Evolutionary conservation across 2,329 filamentous ascomycete genomes (phyloP), one percentile per base, ranked within the genome.

Genomic region (Alternaria tenuissima): DNA sequence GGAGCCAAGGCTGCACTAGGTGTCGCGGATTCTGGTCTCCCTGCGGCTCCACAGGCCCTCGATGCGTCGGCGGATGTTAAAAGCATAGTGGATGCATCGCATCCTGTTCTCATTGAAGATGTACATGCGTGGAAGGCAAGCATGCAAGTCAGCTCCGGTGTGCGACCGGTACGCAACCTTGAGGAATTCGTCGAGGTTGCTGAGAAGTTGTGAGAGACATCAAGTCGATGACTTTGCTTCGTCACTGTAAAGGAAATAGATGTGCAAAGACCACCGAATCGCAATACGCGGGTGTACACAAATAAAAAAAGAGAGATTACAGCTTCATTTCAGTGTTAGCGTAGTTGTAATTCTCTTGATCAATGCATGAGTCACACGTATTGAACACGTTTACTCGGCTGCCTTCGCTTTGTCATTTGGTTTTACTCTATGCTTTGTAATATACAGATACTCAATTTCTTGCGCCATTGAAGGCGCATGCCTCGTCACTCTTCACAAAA

Each of bases 61-160:
- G 68, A 62, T 32, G 67, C 68, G 57, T 60, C 46, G 14, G 66
- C 57, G 49, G 64, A 75, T 49, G 63, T 69, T 51, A 61, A 72
- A 55, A 68, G 70, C n/a, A 63, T 65, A 41, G 59, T 58, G 5
- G 66, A 70, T 22, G 73, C 72, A n/a, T 68, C 57, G 5, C 65
- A 70, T 58, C 84, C 89, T 1, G 79, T 85, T 18, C 80, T 90
- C 53, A 93, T 98, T 70, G 88, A 87, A 47, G 92, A 96, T 74
- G 90, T 97, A 3, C 85, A 90, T 62, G 85, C 87, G 30, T 97
- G 90, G 85, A 96, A 95, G 84, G 88, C 91, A 0, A 84, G 87
- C 14, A 83, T 97, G 70, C 82, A 86, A 60, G 86, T 92, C 28
- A 95, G 89, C 64, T 84, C 86, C 22, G 94, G 92, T 1, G 88